These are phyloP conservation scores for Teratosphaeria nubilosa DNA, from an alignment of 2,329 filamentous ascomycete species.

Conservation along the genomic window DNA sequence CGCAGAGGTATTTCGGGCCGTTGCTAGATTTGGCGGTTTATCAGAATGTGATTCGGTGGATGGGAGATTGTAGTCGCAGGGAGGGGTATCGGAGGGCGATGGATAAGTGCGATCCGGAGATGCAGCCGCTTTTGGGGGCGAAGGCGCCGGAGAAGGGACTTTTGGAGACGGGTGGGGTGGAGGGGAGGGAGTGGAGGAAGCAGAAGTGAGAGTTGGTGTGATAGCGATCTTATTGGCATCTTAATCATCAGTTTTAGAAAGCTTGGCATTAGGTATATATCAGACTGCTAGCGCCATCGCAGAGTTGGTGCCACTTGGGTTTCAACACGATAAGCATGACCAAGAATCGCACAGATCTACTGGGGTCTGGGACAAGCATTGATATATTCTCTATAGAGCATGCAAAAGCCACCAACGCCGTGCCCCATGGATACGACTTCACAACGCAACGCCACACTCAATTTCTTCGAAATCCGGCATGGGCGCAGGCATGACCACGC, in stretches of 20 bases:
- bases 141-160: neutral
- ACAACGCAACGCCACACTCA: neutral
- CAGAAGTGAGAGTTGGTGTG: neutral
- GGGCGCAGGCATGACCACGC: neutral
- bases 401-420: too few species aligned
- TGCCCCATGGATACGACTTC: neutral
- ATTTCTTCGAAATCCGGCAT: neutral
- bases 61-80: constrained; percentile 17
- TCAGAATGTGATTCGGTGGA: constrained; percentile 18
- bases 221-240: neutral
- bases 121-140: constrained; percentile 7
- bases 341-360: too few species aligned
- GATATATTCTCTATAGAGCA: too few species aligned
- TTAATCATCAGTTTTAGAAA: too few species aligned
- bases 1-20: constrained; percentile 37
- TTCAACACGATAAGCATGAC: too few species aligned
- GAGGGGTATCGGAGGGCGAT: constrained; percentile 22
- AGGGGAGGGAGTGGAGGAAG: neutral
- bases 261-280: too few species aligned
- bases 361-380: too few species aligned
- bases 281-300: too few species aligned
- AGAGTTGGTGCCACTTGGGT: too few species aligned
- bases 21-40: constrained; percentile 14
- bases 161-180: neutral
- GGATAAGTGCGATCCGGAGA: constrained; percentile 24